These are phyloP conservation scores for Calonectria naviculata DNA, from an alignment of 2,329 filamentous ascomycete species.

Conservation along the genomic window DNA sequence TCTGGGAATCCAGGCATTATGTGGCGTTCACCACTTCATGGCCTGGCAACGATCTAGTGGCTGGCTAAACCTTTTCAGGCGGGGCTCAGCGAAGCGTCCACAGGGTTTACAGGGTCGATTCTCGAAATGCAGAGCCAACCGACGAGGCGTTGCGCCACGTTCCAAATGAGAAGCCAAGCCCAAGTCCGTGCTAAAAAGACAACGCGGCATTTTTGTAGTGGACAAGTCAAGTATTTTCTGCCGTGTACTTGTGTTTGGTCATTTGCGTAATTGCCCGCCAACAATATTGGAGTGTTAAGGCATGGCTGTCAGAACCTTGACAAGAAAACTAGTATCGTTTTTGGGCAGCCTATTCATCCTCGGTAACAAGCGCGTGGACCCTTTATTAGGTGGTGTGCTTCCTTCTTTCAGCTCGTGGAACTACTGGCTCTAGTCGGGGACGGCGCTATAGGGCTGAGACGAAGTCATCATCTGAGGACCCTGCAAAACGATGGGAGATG, in stretches of 20 bases:
- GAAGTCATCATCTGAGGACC: too few relatives aligned
- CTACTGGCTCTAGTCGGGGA: too few relatives aligned
- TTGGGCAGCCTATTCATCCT: rapidly evolving
- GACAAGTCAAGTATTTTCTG: not conserved
- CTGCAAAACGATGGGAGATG: too few relatives aligned
- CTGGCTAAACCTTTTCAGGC: not conserved
- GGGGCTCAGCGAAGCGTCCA: not conserved
- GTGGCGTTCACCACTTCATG: not conserved
- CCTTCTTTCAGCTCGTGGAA: too few relatives aligned
- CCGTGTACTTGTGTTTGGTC: not conserved
- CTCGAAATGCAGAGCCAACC: not conserved
- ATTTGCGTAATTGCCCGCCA: too few relatives aligned
- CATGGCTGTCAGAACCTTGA: too few relatives aligned
- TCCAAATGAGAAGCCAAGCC: too few relatives aligned
- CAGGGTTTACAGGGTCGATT: not conserved
- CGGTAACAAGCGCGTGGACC: too few relatives aligned
- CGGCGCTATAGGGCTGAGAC: too few relatives aligned
- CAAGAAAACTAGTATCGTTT: not conserved
- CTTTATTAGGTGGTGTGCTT: too few relatives aligned
- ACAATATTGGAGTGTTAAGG: too few relatives aligned
- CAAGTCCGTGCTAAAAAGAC: not conserved
- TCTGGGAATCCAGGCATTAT: not conserved
- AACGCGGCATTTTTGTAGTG: not conserved
- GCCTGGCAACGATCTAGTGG: not conserved
- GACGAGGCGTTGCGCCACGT: not conserved